Base-by-base conservation (phyloP, 1,139 yeast species). In the Hyphopichia burtonii region DNA sequence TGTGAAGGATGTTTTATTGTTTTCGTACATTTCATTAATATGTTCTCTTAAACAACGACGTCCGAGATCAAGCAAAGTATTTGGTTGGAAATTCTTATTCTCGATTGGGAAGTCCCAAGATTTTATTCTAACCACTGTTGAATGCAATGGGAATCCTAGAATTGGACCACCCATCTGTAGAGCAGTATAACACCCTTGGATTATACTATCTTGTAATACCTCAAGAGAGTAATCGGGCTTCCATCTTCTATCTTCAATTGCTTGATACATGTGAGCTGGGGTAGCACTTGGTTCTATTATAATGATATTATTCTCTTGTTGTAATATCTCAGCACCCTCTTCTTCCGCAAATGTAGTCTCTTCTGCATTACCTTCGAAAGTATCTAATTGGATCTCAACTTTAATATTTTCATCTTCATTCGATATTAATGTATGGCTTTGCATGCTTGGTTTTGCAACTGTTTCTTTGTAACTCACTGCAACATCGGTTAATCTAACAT, bases 381-480 rank as follows among this genome's bases (percentile, higher is more conserved):
- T 79, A 36, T 76, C 82, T 34, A 86, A 54, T 2, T 69, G 60
- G 1, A 86, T 48, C 4, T 63, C 63, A 7, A 78, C 68, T 7
- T 55, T 53, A 1, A 56, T 45, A 15, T 48, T 36, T 11, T 42
- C 40, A 27, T 50, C 54, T 12, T 58, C 60, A 28, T 50, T 55
- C 2, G 41, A 34, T 12, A 37, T 39, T 2, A 30, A 43, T 35
- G 38, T 10, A 41, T 14, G 33, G 23, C 37, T 17, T 19, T 46
- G 35, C 36, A 41, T 33, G 14, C 40, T 46, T 27, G 68, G 54
- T 22, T 49, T 54, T 7, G 57, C 48, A 8, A 86, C 58, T 0
- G 94, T 79, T 61, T 93, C 99, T 56, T 88, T 89, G 58, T 86
- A 91, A 0, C 97, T 85, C 8, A 93, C 96, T 63, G 83, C 88